Evolutionary conservation across 73 alveolate species (phyloP), one percentile per base, ranked within the genome.

Genomic region (Stentor roeselii): DNA sequence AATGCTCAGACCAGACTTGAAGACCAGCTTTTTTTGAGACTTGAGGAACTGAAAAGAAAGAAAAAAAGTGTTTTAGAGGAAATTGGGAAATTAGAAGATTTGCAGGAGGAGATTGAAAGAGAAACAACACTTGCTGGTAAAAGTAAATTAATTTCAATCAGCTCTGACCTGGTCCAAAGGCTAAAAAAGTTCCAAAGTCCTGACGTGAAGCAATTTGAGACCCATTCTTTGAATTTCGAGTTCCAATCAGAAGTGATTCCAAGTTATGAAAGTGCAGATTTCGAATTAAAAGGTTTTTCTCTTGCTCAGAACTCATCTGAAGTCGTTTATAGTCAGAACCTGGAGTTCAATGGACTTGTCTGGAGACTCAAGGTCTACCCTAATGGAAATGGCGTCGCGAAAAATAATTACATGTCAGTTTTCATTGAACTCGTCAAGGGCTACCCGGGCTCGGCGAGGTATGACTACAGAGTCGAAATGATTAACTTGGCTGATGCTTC

Each of bases 311-410:
- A 27, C 82, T 75, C 58, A 27, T 87, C 94, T 42, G 98, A 95
- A 83, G 96, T 94, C 0, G 90, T 96, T 60, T 96, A 93, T 82
- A 92, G 98, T 76, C 97, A 91, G 4, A 96, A 95, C 58, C 60
- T 96, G 86, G 42, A 87, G 35, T 82, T 92, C 3, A 88, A 93
- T 59, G 99, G 99, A 11, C 83, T 96, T 3, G 83, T 90, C 3
- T 96, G 99, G 99, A 87, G 98, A 86, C 87, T 96, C 58, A 96
- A 96, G 80, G 94, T 96, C 34, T 96, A 96, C 82, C 99, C 99
- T 2, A 93, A 94, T 82, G 99, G 99, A 1, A 93, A 93, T 84
- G 98, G 97, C 0, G 90, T 92, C 34, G 97, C 99, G 2, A 93
- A 90, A 87, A 95, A 93, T 37, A 90, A 86, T 74, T 95, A 92